These are phyloP conservation scores for Arctostaphylos glauca DNA, from an alignment of 148 eudicot species.

Conservation along the genomic window DNA sequence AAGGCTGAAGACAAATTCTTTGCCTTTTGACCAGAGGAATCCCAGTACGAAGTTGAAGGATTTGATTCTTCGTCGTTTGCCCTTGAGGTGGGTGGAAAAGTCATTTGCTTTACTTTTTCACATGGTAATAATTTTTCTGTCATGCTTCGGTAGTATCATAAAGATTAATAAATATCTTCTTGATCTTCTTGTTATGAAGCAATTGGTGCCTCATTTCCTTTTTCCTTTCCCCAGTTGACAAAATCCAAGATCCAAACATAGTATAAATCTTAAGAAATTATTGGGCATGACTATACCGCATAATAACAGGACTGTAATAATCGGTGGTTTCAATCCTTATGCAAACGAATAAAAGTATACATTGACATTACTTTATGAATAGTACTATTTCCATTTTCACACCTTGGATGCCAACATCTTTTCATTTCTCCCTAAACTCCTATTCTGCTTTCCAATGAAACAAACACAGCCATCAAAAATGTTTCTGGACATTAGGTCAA, in stretches of 20 bases:
- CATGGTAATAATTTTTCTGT: not conserved
- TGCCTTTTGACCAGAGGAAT: constrained; percentile 89
- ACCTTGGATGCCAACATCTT: not conserved
- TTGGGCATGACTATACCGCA: not conserved
- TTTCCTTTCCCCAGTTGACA: not conserved
- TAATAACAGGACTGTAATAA: not conserved
- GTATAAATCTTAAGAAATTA: not conserved
- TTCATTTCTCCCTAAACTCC: not conserved
- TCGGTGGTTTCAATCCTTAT: not conserved
- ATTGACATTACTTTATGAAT: not conserved
- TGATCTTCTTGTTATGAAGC: not conserved
- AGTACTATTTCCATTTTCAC: not conserved
- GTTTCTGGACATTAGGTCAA: not conserved
- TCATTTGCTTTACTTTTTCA: not conserved
- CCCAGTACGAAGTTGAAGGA: constrained; percentile 81
- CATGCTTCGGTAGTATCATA: not conserved
- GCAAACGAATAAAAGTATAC: not conserved
- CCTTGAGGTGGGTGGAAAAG: constrained; percentile 60
- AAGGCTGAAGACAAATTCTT: constrained; percentile 47
- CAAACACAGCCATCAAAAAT: not conserved
- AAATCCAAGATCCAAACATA: not conserved
- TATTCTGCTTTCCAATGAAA: not conserved
- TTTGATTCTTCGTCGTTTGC: constrained; percentile 72
- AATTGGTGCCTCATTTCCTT: not conserved
- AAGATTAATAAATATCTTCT: not conserved